Percentiles rank a stretch among this genome's conserved stretches.
phyloP scores from a whole-genome alignment of 331 rosid genomes.

The Pyrus hybrid region DNA sequence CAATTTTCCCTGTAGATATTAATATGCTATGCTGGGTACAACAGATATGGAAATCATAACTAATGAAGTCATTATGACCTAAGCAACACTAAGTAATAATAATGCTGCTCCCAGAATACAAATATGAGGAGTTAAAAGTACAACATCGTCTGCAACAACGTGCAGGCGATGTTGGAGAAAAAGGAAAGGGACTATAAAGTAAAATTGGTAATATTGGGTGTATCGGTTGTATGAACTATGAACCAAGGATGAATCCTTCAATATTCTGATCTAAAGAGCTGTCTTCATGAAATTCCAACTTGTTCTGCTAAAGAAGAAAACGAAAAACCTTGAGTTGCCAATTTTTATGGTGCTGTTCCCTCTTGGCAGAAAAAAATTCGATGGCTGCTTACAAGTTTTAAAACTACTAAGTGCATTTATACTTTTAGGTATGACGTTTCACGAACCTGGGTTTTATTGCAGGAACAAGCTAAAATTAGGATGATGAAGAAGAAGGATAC shows the following conservation, averaged over 20 bases:
- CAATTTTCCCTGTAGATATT: no score
- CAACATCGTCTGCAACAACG: no score
- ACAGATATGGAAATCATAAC: no score
- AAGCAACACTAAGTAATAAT: no score
- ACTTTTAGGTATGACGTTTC: neutral
- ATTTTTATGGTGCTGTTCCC: neutral
- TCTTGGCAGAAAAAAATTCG: neutral
- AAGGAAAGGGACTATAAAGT: neutral
- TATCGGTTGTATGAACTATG: neutral
- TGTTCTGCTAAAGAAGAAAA: neutral
- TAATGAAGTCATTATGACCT: no score
- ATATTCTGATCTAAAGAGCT: neutral
- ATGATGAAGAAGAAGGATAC: slow-evolving; percentile 68
- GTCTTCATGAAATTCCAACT: neutral
- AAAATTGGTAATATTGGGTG: neutral
- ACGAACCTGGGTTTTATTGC: slow-evolving; percentile 12
- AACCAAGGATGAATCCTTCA: neutral
- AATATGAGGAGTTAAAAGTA: no score
- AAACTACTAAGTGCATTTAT: neutral
- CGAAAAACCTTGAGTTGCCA: neutral
- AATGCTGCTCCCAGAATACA: no score
- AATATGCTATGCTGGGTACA: no score
- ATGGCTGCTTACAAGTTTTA: neutral
- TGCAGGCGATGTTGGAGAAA: no score
- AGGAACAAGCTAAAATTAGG: slow-evolving; percentile 68